Conservation (phyloP, 257 asterid genomes). For the Parsonsia alboflavescens region DNA sequence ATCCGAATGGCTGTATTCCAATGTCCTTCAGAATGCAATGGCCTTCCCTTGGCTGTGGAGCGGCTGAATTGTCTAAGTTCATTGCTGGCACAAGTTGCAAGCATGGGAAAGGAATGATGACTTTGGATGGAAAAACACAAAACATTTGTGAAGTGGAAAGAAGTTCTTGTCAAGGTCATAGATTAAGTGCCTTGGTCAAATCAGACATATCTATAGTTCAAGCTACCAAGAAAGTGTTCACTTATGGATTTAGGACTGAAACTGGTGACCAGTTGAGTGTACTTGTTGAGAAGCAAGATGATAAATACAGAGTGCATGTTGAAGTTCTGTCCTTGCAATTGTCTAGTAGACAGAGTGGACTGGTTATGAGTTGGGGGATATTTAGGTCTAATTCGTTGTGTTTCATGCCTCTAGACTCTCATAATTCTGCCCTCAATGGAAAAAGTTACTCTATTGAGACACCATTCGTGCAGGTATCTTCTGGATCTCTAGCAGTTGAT, state of each 20-base stretch:
- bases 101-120: constrained; percentile 28
- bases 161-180: constrained; percentile 26
- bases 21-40: constrained; percentile 35
- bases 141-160: constrained; percentile 14
- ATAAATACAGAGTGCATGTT: constrained; percentile 43
- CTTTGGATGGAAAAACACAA: constrained; percentile 23
- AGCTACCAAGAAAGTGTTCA: constrained; percentile 34
- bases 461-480: constrained; percentile 43
- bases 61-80: constrained; percentile 29
- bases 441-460: constrained; percentile 37
- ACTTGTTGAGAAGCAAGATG: constrained; percentile 36
- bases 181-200: constrained; percentile 39
- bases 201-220: constrained; percentile 35
- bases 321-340: constrained; percentile 41
- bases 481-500: constrained; percentile 42
- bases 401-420: constrained; percentile 47
- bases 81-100: constrained; percentile 21
- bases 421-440: constrained; percentile 27
- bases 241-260: constrained; percentile 64
- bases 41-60: constrained; percentile 37
- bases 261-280: constrained; percentile 63
- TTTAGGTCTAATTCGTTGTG: constrained; percentile 51
- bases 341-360: constrained; percentile 27
- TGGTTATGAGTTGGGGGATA: constrained; percentile 65
- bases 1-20: constrained; percentile 40